phyloP scores from a whole-genome alignment of 768 basidiomycete genomes.

The Boletus pseudo-olivaceus region DNA sequence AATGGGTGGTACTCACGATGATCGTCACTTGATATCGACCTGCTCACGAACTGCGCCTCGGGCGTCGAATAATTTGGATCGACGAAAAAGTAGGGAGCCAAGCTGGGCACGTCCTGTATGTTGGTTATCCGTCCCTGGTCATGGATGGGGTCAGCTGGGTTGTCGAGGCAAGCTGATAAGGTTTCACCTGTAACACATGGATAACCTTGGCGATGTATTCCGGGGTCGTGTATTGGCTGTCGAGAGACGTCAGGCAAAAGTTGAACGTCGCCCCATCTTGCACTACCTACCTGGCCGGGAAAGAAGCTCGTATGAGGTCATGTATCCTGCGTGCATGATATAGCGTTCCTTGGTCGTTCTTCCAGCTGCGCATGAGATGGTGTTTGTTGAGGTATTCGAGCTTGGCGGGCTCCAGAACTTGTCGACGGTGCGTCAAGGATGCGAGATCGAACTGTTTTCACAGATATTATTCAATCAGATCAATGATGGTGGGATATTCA shows the following conservation, averaged over 20 bases:
- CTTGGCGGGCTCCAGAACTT: slow-evolving; percentile 75
- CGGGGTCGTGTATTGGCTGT: slow-evolving; percentile 46
- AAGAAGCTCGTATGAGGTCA: slow-evolving; percentile 48
- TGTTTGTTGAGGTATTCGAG: slow-evolving; percentile 88
- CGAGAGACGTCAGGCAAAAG: neutral
- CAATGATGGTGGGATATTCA: neutral
- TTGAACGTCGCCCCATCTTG: neutral
- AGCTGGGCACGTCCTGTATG: slow-evolving; percentile 63
- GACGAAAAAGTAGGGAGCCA: slow-evolving; percentile 77
- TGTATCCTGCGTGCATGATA: slow-evolving; percentile 54
- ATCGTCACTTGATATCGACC: slow-evolving; percentile 37
- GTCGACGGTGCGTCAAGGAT: slow-evolving; percentile 75
- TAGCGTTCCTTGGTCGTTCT: slow-evolving; percentile 48
- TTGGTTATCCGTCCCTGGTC: slow-evolving; percentile 65
- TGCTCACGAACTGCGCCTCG: slow-evolving; percentile 54
- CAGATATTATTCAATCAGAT: neutral
- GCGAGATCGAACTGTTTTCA: slow-evolving; percentile 65
- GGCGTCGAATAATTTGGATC: slow-evolving; percentile 56
- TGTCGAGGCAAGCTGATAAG: neutral
- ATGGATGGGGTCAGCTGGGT: neutral
- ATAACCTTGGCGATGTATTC: slow-evolving; percentile 66
- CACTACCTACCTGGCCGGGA: slow-evolving; percentile 51
- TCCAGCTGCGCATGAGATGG: slow-evolving; percentile 61
- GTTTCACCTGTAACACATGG: slow-evolving; percentile 51
- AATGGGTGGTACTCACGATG: slow-evolving; percentile 38